Evolutionary conservation across 495 filamentous ascomycete species (phyloP), one percentile per base, ranked within the genome.

Genomic region (Neurospora sublineolata): DNA sequence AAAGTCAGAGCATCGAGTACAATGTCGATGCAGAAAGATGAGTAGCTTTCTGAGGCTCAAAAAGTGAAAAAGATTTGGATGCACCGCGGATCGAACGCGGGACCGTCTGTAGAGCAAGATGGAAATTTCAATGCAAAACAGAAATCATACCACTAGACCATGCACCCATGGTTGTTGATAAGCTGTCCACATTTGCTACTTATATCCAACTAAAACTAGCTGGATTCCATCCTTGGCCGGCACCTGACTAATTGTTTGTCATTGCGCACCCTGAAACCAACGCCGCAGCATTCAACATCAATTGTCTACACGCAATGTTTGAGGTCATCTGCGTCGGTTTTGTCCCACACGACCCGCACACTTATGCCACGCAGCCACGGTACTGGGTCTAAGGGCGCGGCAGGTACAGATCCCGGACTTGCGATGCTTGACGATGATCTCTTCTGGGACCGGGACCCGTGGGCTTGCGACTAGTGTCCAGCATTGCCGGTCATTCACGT

Each of bases 11-110:
- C 11, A 23, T 27, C 46, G 20, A 23, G 11, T 27, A 58, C 11
- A 27, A 27, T 27, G 46, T 58, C 10, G n/a, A 23, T 23, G 20
- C 44, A 52, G 6, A 44, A 41, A 18, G n/a, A 23, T 10, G 37
- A 71, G 23, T 20, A 23, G 3, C n/a, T 37, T 36, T 30, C 20
- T 20, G 6, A 37, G 12, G 30, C 16, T 6, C 40, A 64, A 40
- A 70, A 67, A 71, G 42, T 42, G 20, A 10, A 9, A 60, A 69
- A 30, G 9, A 20, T 14, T 37, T 71, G 71, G 71, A 72, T 40
- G 71, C 71, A 72, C 71, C 71, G 71, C 42, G 71, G 71, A 72
- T 72, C 71, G 71, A 72, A 72, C 71, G 42, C 71, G 71, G 71
- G 71, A 72, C 71, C 71, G 60, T 72, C 71, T 72, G 71, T 72